Evolutionary conservation across 345 rosid genomes (phyloP), one percentile per base, ranked within the genome.

Genomic region (Durio zibethinus): DNA sequence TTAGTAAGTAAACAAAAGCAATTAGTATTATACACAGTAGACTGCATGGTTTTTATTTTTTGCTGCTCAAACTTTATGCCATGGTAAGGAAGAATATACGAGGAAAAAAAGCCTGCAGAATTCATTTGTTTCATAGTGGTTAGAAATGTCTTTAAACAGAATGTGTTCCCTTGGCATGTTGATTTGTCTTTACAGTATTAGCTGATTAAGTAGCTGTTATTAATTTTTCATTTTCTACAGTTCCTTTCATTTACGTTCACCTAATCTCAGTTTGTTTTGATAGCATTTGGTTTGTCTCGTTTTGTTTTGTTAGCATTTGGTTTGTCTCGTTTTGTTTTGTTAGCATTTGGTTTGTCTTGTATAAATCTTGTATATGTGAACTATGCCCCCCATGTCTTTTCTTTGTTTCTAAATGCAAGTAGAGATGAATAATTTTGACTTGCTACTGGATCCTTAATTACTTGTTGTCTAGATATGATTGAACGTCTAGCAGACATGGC

Each of bases 401-500:
- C 14, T 16, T 18, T 6, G 45, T 21, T 16, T 57, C 14, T 56
- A 6, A 2, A n/a, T 36, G 29, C 9, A 45, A 42, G 11, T 61
- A 45, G 56, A 43, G 43, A 59, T 68, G 68, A 74, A 21, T 45
- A 40, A 16, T 36, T 60, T 40, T 59, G 35, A 29, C 21, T 75
- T 45, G 21, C 27, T 10, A 72, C 14, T 25, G 78, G 65, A 69
- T 85, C 89, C 90, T 89, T 90, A 77, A 85, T 25, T 36, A 31
- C 31, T 23, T 70, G 7, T 43, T 83, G 63, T 64, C 14, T 59
- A 91, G 97, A 93, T 83, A 91, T 93, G 97, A 91, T 93, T 70
- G 97, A 97, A 75, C 89, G 92, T 67, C 81, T 91, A 72, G 99
- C 99, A 79, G 99, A 96, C 81, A 82, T 86, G 79, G 88, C 88